phyloP scores from a whole-genome alignment of 2,329 filamentous ascomycete genomes.

The Amauroascus verrucosus region DNA sequence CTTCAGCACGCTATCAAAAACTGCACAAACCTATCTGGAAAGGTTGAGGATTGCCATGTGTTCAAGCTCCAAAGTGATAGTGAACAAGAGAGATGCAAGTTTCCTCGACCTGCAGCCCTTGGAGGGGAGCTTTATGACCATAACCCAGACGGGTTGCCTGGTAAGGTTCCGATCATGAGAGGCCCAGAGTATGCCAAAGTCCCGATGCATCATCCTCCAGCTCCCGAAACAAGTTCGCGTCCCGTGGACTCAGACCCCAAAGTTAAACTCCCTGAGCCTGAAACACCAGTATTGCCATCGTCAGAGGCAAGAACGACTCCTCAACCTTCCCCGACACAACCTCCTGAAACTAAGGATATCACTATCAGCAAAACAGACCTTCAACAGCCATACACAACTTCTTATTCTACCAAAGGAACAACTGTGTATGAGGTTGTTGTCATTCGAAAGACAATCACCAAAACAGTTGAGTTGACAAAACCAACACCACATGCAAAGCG shows the following conservation, averaged over 20 bases:
- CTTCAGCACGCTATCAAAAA: slow-evolving; percentile 61
- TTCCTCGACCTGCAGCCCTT: slow-evolving; percentile 48
- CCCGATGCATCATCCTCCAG: not conserved
- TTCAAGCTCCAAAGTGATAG: slow-evolving; percentile 58
- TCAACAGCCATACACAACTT: slow-evolving; percentile 10
- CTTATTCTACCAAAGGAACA: slow-evolving; percentile 12
- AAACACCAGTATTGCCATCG: not conserved
- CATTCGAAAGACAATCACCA: slow-evolving; percentile 12
- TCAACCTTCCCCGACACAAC: not conserved
- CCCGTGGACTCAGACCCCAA: not conserved
- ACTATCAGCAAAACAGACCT: not conserved
- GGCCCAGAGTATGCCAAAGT: slow-evolving; percentile 31
- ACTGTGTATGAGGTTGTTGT: slow-evolving; percentile 15
- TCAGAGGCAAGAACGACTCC: not conserved
- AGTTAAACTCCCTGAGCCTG: not conserved
- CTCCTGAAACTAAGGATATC: not conserved
- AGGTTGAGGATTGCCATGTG: slow-evolving; percentile 61
- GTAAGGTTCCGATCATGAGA: slow-evolving; percentile 44
- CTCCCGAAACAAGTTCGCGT: not conserved
- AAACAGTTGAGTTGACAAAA: not conserved
- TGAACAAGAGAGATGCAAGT: slow-evolving; percentile 49
- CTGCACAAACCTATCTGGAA: slow-evolving; percentile 62
- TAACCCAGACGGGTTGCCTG: slow-evolving; percentile 53
- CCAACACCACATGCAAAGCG: not conserved
- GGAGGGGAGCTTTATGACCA: slow-evolving; percentile 47